These are phyloP conservation scores for Chrysopogon serrulatus DNA, from an alignment of 176 grass and related monocot species.

Conservation along the genomic window DNA sequence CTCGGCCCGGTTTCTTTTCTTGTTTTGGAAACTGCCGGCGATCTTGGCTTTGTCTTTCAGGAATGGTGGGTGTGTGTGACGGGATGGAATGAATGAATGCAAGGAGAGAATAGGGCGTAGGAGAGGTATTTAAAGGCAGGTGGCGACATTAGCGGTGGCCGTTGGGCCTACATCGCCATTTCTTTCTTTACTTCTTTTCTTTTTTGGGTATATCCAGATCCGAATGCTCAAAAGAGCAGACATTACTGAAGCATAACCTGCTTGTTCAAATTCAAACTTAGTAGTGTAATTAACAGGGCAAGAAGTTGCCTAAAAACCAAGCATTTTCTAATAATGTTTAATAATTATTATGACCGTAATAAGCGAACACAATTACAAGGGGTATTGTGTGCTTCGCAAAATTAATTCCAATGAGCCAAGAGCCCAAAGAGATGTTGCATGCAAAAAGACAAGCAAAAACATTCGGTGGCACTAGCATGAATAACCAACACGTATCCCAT, in stretches of 20 bases:
- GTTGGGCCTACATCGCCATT: neutral
- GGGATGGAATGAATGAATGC: neutral
- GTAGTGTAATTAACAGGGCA: too few species aligned
- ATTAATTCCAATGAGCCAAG: too few species aligned
- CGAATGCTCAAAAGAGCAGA: neutral
- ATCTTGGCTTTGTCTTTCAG: neutral
- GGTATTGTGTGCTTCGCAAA: too few species aligned
- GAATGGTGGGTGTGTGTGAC: neutral
- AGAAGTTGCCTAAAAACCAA: too few species aligned
- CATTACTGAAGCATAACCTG: neutral
- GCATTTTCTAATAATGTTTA: too few species aligned
- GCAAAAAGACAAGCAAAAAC: neutral
- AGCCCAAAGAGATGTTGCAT: neutral
- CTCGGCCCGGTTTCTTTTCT: neutral
- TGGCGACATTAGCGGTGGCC: neutral
- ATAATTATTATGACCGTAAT: too few species aligned
- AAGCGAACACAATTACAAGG: too few species aligned
- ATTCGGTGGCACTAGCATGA: neutral
- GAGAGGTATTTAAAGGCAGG: conserved; percentile 8
- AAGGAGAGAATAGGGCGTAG: neutral
- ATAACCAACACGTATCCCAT: neutral
- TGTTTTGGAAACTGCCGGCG: neutral
- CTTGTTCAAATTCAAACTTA: neutral
- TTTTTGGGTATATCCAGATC: neutral
- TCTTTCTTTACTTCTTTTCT: neutral